These are phyloP conservation scores for Lentinula sp. DNA, from an alignment of 768 basidiomycete genomes.

Conservation along the genomic window DNA sequence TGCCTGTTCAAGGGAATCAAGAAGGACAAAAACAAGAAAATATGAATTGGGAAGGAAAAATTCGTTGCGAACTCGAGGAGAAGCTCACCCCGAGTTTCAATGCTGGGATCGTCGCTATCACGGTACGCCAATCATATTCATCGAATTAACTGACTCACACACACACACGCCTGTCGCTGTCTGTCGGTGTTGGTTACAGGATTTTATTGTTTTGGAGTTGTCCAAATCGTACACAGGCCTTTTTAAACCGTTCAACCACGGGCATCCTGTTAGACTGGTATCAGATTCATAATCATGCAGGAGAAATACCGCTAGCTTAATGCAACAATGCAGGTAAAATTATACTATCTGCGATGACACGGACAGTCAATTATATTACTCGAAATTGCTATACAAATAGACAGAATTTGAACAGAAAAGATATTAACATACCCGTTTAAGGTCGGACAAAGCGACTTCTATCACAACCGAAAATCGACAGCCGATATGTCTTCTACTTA, in stretches of 20 bases:
- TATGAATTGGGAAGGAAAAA: slow-evolving; percentile 2
- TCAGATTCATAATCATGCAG: neutral
- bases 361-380: too few species aligned
- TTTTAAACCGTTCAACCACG: neutral
- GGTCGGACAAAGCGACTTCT: neutral
- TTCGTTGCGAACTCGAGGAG: neutral
- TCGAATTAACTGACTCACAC: neutral
- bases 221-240: neutral
- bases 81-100: neutral
- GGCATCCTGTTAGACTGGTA: slow-evolving; percentile 3
- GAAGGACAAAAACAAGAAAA: neutral
- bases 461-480: neutral
- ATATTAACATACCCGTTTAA: too few species aligned
- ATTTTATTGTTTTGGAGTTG: slow-evolving; percentile 2
- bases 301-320: neutral
- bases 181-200: neutral
- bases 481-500: too few species aligned
- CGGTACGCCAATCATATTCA: neutral
- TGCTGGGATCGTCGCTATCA: neutral
- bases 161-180: neutral
- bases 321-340: too few species aligned
- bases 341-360: too few species aligned
- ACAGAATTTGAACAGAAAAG: too few species aligned
- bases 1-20: neutral
- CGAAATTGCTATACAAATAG: too few species aligned